Evolutionary conservation across 495 filamentous ascomycete genomes (phyloP), one percentile per base, ranked within the genome.

Genomic region (Penicillium flavigenum): DNA sequence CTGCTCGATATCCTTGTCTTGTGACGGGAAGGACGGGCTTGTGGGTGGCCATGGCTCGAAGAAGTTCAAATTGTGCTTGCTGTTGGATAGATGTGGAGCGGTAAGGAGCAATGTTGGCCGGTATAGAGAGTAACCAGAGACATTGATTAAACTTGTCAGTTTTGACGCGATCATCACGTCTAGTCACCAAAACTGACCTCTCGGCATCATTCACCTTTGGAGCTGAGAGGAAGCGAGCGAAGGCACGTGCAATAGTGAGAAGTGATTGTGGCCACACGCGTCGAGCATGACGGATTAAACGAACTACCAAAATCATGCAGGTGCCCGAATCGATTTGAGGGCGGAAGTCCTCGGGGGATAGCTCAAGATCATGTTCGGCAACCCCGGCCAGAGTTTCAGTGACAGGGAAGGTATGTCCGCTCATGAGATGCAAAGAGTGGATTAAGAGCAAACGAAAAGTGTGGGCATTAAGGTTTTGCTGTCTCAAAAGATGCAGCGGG

Each of bases 31-130:
- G 63, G 9, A 79, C 75, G 1, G 85, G 86, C 41, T 75, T 61
- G 45, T 82, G 76, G 8, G 73, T 59, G 10, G 81, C 77, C 88
- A 91, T 90, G 36, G 76, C 76, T 51, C 76, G 71, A 5, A 90
- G 72, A 4, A 90, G 66, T 36, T 79, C 74, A 55, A 89, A 88
- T 54, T 89, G 85, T 8, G 86, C 84, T 51, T 74, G 77, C 57
- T 89, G 79, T 58, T 84, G 82, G 43, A 78, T 64, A 2, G 67
- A 65, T 10, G 69, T 68, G 11, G 76, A 79, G 14, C 72, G 63
- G 47, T 80, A 85, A 1, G 86, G 85, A 14, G 69, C 62, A 11
- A 71, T 43, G 29, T 68, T 68, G 16, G 81, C 63, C 6, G 83
- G 81, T 17, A 80, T 31, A n/a, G 87, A 77, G 36, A 90, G 68